A percentile compares a stretch with the other conserved stretches of the same genome.
Evolutionary conservation across 73 alveolate genomes (phyloP).

Genomic region (Breviolum minutum): DNA sequence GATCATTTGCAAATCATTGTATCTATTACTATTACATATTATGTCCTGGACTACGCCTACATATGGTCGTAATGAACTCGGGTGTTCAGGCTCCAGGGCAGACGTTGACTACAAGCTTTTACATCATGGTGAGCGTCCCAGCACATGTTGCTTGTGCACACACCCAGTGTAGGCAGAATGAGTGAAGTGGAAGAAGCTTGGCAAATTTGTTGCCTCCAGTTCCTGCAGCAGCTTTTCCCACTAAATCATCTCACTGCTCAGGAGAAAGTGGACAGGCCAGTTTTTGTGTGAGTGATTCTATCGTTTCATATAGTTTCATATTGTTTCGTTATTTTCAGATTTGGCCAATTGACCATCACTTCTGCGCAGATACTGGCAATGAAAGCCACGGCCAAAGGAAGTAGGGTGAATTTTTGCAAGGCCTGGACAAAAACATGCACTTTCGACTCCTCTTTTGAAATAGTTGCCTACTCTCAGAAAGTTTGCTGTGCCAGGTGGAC

Average conservation of each 20-base stretch:
- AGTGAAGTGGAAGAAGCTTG: neutral
- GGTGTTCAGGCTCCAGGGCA: slow-evolving; percentile 62
- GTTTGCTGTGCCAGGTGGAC: slow-evolving; percentile 21
- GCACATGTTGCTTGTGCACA: neutral
- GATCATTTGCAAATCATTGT: neutral
- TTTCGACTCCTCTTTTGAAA: neutral
- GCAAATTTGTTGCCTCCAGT: neutral
- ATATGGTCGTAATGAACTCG: neutral
- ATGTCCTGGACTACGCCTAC: neutral
- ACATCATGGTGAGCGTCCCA: slow-evolving; percentile 54
- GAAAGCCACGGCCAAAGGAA: slow-evolving; percentile 71
- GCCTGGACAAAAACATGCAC: neutral
- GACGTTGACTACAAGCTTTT: slow-evolving; percentile 90
- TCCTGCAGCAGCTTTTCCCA: neutral
- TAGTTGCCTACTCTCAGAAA: too few species aligned
- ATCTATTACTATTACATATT: neutral
- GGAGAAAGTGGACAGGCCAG: slow-evolving; percentile 58
- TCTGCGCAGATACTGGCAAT: slow-evolving; percentile 65
- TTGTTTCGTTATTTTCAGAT: too few species aligned
- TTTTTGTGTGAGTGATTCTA: neutral
- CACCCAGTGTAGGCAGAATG: neutral
- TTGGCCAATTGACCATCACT: neutral
- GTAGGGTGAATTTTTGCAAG: slow-evolving; percentile 61
- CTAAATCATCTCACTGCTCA: neutral
- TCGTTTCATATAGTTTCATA: too few species aligned